Conservation (phyloP, 2,329 filamentous ascomycete genomes). For the Paraphaeosphaeria sporulosa region DNA sequence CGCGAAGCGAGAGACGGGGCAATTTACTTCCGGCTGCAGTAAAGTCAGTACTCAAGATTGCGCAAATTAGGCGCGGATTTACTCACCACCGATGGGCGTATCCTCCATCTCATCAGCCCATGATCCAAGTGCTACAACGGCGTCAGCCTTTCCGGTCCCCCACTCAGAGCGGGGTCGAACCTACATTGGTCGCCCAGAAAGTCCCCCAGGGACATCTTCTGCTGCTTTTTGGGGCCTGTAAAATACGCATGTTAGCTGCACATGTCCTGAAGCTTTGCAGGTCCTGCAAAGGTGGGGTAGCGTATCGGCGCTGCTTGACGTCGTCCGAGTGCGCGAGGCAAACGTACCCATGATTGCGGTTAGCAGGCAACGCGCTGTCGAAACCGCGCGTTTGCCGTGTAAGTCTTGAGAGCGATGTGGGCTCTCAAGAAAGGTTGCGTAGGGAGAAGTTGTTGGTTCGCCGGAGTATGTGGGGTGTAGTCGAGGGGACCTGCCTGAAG, state of each 20-base stretch:
- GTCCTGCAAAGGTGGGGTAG: constrained; percentile 34
- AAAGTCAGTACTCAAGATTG: constrained; percentile 28
- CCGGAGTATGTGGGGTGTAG: constrained; percentile 25
- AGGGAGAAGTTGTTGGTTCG: constrained; percentile 31
- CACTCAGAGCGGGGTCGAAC: constrained; percentile 48
- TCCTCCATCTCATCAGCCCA: constrained; percentile 99
- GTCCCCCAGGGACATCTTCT: constrained; percentile 97
- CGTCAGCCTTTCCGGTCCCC: constrained; percentile 37
- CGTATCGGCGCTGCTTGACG: constrained; percentile 31
- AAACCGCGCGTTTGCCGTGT: constrained; percentile 46
- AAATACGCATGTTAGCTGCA: constrained; percentile 54
- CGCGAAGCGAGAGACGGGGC: constrained; percentile 17
- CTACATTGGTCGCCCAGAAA: constrained; percentile 93
- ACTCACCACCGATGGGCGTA: constrained; percentile 74
- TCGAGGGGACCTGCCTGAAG: constrained; percentile 24
- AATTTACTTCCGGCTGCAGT: constrained; percentile 41
- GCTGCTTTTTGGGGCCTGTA: constrained; percentile 87
- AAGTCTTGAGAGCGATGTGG: constrained; percentile 37
- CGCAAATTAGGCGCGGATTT: constrained; percentile 24
- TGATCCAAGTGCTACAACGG: constrained; percentile 73
- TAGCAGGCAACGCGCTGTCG: constrained; percentile 47
- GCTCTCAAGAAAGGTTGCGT: constrained; percentile 35
- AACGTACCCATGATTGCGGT: constrained; percentile 68
- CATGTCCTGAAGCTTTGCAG: constrained; percentile 15
- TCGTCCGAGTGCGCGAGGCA: constrained; percentile 33